Base-by-base conservation (phyloP, 352 stramenopile species). In the Albugo candida region DNA sequence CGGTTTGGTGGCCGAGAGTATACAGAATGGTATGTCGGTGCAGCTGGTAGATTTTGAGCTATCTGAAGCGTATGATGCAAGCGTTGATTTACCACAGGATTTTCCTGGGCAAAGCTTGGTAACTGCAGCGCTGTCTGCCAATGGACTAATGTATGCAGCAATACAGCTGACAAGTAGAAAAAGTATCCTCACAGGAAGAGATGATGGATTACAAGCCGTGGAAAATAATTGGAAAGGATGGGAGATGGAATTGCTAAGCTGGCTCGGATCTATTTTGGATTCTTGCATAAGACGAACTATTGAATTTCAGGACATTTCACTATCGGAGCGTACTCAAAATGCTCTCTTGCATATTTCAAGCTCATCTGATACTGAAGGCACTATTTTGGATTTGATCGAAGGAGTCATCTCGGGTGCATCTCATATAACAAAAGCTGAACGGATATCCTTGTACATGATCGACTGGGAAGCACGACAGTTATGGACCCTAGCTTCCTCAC, bases 211-310 rank as follows among this genome's bases (percentile, higher is more conserved):
- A 18, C 24, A 31, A 8, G 3, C 3, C 24, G 8, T 10, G 24
- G 24, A 31, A 31, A 31, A 8, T 31, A 31, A 31, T 31, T 31
- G 24, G 24, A 31, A 31, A 31, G 24, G 24, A 31, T 31, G 24
- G 24, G 67, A 87, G 34, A 56, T 85, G 40, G 81, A 83, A 50
- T 41, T 89, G 34, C 48, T 91, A 38, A 76, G 72, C 45, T 86
- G 77, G 65, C 58, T 91, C 5, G 77, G 77, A 0, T 73, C 74
- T 36, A 86, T 91, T 54, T 55, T 91, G 36, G 81, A 67, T 39
- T 78, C 74, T 13, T 83, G 73, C 21, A 85, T 91, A 72, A 70
- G 77, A 12, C 85, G 86, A 47, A 85, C 72, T 41, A 87, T 91
- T 46, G 74, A 91, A 54, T 86, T 72, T 50, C 77, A 87, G 47